A percentile compares a stretch with the other conserved stretches of the same genome.
phyloP scores from a whole-genome alignment of 2,329 filamentous ascomycete species.

The Fusarium nodosum region DNA sequence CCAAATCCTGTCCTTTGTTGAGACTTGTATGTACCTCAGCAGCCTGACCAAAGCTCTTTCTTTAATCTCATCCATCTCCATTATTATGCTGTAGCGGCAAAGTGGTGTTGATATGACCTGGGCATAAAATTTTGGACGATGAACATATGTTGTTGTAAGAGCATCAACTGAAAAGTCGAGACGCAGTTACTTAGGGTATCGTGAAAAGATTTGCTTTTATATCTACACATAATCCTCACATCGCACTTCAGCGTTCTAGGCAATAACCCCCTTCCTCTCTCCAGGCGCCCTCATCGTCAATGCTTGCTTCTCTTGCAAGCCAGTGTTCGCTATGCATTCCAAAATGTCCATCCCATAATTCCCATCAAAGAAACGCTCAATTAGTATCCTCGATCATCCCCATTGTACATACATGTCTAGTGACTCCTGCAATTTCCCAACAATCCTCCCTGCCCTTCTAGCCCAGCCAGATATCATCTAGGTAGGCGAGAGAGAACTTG shows the following conservation, averaged over 20 bases:
- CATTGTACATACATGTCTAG: slow-evolving; percentile 37
- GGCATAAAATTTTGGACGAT: background rate
- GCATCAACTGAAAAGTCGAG: background rate
- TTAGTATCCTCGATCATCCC: slow-evolving; percentile 44
- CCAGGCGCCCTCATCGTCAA: slow-evolving; percentile 21
- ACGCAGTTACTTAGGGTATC: background rate
- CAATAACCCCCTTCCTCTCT: slow-evolving; percentile 6
- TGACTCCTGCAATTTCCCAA: slow-evolving; percentile 26
- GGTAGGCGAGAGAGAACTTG: slow-evolving; percentile 10
- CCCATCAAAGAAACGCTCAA: slow-evolving; percentile 41
- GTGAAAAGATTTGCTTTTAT: slow-evolving; percentile 25
- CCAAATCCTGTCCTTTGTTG: slow-evolving; percentile 25
- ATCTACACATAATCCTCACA: slow-evolving; percentile 41
- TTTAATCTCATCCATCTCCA: background rate
- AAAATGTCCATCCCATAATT: slow-evolving; percentile 29
- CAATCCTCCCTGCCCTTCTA: slow-evolving; percentile 17
- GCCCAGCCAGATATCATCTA: slow-evolving; percentile 20
- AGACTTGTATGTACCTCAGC: background rate
- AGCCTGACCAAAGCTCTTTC: background rate
- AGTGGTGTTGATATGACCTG: background rate
- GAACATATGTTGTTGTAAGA: background rate
- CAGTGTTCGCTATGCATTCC: slow-evolving; percentile 32
- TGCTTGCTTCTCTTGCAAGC: slow-evolving; percentile 28
- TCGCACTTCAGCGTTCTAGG: slow-evolving; percentile 7
- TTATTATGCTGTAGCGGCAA: background rate